Percentiles rank a stretch among this genome's conserved stretches.
Evolutionary conservation across 2,329 filamentous ascomycete species (phyloP).

Genomic region (Colletotrichum sp.): DNA sequence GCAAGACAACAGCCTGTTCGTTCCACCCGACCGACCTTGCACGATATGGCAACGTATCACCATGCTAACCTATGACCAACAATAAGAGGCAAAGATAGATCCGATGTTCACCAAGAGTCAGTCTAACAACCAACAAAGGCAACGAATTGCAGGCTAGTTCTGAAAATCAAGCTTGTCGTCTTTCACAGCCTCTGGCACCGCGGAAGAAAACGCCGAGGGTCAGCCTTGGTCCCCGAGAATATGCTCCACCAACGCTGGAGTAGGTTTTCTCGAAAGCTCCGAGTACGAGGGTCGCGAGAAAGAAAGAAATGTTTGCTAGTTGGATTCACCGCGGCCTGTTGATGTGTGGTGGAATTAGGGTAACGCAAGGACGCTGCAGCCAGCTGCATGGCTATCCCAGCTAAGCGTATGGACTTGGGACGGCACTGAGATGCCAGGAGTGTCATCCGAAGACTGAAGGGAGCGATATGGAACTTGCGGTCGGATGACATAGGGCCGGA

Average conservation of each 20-base stretch:
- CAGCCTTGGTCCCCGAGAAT: background rate
- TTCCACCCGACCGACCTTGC: background rate
- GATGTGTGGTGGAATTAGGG: background rate
- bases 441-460: constrained; percentile 2
- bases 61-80: background rate
- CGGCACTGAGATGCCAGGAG: background rate
- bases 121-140: background rate
- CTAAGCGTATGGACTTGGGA: background rate
- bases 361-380: background rate
- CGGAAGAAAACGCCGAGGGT: background rate
- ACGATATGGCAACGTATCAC: background rate
- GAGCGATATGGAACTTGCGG: background rate
- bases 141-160: background rate
- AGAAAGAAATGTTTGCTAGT: background rate
- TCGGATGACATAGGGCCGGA: background rate
- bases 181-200: background rate
- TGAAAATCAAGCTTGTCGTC: background rate
- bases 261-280: background rate
- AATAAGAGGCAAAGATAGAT: background rate
- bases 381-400: background rate
- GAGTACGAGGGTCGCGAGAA: background rate
- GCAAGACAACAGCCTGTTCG: background rate
- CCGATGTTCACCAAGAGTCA: background rate
- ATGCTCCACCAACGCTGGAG: background rate
- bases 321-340: background rate